Evolutionary conservation across 2,329 filamentous ascomycete species (phyloP).

Genomic region (Monilinia aucupariae): DNA sequence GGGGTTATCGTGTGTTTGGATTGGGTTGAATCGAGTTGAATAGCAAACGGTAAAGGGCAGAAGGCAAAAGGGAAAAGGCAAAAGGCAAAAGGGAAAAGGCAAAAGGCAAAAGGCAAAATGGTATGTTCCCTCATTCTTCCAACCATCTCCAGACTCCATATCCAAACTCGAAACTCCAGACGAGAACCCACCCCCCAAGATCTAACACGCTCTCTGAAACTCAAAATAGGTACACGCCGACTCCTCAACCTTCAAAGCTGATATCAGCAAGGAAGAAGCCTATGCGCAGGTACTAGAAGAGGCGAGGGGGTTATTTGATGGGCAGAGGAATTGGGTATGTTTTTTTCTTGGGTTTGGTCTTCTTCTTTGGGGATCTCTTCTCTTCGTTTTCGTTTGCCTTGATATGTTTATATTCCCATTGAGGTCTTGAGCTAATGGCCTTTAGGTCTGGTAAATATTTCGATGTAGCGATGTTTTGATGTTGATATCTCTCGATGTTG

Average conservation of each 20-base stretch:
- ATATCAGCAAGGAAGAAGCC: conserved; percentile 64
- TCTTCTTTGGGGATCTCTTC: neutral
- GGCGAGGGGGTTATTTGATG: conserved; percentile 62
- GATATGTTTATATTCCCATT: neutral
- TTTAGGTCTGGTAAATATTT: conserved; percentile 6
- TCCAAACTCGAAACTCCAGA: neutral
- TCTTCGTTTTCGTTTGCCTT: no score
- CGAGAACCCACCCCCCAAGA: neutral
- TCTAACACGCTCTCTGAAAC: neutral
- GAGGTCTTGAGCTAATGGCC: neutral
- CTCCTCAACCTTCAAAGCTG: conserved; percentile 64
- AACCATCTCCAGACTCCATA: neutral
- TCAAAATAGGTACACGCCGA: conserved; percentile 56
- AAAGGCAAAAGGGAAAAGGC: no score
- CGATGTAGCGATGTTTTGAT: neutral
- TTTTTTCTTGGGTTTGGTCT: neutral
- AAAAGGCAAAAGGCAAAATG: neutral
- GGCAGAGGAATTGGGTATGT: conserved; percentile 72
- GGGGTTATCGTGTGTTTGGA: no score
- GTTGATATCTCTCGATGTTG: neutral
- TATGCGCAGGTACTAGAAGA: conserved; percentile 70
- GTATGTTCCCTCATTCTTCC: neutral
- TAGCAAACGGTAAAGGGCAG: no score
- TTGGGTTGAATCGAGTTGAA: no score
- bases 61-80: no score